These are phyloP conservation scores for Bondarzewia mesenterica DNA, from an alignment of 1,284 basidiomycete species.

Conservation along the genomic window DNA sequence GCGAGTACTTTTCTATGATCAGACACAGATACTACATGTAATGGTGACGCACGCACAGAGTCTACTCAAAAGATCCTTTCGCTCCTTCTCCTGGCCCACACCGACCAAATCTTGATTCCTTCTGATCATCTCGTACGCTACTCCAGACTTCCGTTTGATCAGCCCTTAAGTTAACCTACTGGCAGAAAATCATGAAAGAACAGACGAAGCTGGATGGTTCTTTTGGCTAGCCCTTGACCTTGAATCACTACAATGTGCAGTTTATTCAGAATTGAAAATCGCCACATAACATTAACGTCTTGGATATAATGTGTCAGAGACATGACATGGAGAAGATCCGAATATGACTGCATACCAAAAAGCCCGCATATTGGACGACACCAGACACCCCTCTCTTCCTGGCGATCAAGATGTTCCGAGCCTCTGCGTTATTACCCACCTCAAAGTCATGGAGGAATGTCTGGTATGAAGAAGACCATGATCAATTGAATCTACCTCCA, in stretches of 20 bases:
- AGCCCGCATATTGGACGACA: constrained; percentile 3
- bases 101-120: not conserved
- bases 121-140: constrained; percentile 1
- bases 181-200: not conserved
- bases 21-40: not conserved
- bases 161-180: constrained; percentile 2
- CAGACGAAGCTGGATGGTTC: constrained; percentile 14
- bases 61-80: constrained; percentile 1
- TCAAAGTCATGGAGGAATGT: constrained; percentile 19
- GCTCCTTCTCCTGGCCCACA: not conserved
- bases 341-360: constrained; percentile 8
- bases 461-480: no score
- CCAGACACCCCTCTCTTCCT: constrained; percentile 11
- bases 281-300: constrained; percentile 17
- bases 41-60: not conserved
- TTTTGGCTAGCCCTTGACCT: constrained; percentile 17
- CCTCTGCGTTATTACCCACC: constrained; percentile 16
- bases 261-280: constrained; percentile 19
- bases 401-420: constrained; percentile 13
- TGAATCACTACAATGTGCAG: constrained; percentile 16
- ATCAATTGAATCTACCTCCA: no score
- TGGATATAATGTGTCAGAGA: not conserved
- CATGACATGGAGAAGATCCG: not conserved
- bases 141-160: not conserved
- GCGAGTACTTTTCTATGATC: not conserved